Evolutionary conservation across 2,329 filamentous ascomycete species (phyloP).

Genomic region (Thermomyces lanuginosus): DNA sequence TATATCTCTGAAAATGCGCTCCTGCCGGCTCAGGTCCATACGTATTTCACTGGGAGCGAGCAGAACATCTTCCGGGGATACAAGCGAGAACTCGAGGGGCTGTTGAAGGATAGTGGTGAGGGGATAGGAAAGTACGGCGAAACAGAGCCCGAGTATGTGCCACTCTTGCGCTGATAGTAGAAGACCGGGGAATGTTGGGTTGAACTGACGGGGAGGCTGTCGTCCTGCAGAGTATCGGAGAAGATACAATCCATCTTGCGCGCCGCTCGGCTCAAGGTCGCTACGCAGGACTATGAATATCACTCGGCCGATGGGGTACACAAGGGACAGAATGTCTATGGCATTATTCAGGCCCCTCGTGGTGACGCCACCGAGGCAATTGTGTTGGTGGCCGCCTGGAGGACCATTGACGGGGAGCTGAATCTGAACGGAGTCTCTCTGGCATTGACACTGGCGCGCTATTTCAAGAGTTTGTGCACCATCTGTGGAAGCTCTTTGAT

Average conservation of each 20-base stretch:
- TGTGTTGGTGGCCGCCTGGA: constrained; percentile 79
- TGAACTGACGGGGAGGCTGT: constrained; percentile 2
- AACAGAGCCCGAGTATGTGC: constrained; percentile 5
- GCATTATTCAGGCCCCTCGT: constrained; percentile 78
- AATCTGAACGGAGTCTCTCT: constrained; percentile 82
- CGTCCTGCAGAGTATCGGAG: constrained; percentile 38
- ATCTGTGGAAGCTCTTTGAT: background rate
- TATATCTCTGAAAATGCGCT: constrained; percentile 98
- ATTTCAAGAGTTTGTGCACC: constrained; percentile 58
- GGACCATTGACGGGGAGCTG: constrained; percentile 57
- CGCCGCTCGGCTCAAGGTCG: constrained; percentile 70
- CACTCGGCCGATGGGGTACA: constrained; percentile 56
- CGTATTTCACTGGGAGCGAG: constrained; percentile 92
- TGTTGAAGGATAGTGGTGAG: constrained; percentile 10
- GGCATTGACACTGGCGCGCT: constrained; percentile 70
- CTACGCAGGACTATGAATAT: constrained; percentile 77
- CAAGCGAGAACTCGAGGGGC: constrained; percentile 58
- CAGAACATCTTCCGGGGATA: constrained; percentile 89
- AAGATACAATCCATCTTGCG: constrained; percentile 60
- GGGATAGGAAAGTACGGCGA: constrained; percentile 15
- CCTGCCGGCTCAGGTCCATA: constrained; percentile 88
- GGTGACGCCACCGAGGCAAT: constrained; percentile 96
- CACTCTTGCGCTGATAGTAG: background rate
- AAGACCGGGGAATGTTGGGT: constrained; percentile 1
- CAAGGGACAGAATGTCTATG: constrained; percentile 79